These are phyloP conservation scores for Centella asiatica DNA, from an alignment of 129 eudicot genomes.

Conservation along the genomic window DNA sequence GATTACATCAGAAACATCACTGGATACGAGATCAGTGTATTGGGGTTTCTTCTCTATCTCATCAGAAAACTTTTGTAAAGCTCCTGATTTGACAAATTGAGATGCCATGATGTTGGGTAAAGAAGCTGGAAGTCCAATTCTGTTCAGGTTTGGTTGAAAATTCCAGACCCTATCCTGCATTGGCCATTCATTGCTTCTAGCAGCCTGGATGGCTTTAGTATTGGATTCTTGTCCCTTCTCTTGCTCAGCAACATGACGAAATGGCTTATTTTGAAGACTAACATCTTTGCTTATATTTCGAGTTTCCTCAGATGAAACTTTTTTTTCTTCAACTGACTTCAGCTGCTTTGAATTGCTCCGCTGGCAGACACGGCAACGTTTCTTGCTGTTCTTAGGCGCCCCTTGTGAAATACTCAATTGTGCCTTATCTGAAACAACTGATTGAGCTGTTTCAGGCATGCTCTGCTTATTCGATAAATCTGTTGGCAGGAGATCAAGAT, in stretches of 20 bases:
- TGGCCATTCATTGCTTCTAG: slow-evolving; percentile 8
- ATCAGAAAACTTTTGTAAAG: slow-evolving; percentile 12
- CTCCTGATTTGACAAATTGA: slow-evolving; percentile 9
- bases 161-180: slow-evolving; percentile 6
- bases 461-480: slow-evolving; percentile 11
- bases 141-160: slow-evolving; percentile 8
- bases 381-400: slow-evolving; percentile 20
- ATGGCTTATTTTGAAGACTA: background rate
- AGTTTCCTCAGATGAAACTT: slow-evolving; percentile 9
- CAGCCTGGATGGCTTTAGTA: slow-evolving; percentile 2
- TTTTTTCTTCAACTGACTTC: slow-evolving; percentile 17
- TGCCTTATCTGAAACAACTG: slow-evolving; percentile 18
- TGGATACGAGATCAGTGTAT: slow-evolving; percentile 31
- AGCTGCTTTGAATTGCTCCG: slow-evolving; percentile 25
- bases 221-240: background rate
- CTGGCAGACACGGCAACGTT: slow-evolving; percentile 33
- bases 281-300: slow-evolving; percentile 1
- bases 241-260: background rate
- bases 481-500: slow-evolving; percentile 3
- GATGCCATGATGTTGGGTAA: slow-evolving; percentile 14
- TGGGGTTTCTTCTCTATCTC: slow-evolving; percentile 10
- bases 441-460: slow-evolving; percentile 9
- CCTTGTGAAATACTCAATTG: slow-evolving; percentile 10
- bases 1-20: slow-evolving; percentile 36
- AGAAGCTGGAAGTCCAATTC: slow-evolving; percentile 16